Evolutionary conservation across 2,329 filamentous ascomycete species (phyloP).

Genomic region (Alternaria incomplexa): DNA sequence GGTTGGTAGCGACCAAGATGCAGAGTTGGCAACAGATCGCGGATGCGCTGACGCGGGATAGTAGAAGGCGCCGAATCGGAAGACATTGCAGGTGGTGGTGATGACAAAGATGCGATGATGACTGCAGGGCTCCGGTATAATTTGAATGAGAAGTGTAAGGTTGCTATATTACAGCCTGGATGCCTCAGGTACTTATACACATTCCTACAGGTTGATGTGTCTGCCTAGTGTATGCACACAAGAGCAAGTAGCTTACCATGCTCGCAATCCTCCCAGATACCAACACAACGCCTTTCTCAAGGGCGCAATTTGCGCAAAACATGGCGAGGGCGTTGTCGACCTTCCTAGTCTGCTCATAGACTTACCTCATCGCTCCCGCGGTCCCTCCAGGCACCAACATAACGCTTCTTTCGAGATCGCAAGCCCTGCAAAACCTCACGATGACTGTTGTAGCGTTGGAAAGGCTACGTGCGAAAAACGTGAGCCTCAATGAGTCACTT

Average conservation of each 20-base stretch:
- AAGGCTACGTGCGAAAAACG: background rate
- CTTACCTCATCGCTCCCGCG: background rate
- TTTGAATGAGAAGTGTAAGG: background rate
- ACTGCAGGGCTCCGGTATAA: background rate
- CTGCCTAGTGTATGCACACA: background rate
- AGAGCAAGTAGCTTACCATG: background rate
- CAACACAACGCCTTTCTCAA: background rate
- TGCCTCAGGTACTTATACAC: background rate
- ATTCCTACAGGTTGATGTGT: background rate
- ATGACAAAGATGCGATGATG: background rate
- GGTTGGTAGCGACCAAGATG: constrained; percentile 47
- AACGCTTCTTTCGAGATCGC: background rate
- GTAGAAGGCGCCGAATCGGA: background rate
- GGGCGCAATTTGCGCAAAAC: background rate
- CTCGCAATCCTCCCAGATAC: background rate
- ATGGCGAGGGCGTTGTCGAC: background rate
- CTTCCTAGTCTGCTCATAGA: background rate
- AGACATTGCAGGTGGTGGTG: constrained; percentile 10
- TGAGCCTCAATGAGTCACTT: background rate
- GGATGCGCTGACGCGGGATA: constrained; percentile 41
- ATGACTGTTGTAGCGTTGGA: background rate
- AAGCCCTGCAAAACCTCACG: background rate
- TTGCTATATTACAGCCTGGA: background rate
- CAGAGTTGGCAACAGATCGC: constrained; percentile 47
- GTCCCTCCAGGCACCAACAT: background rate